Evolutionary conservation across 2,329 filamentous ascomycete species (phyloP).

Genomic region (Colletotrichum simmondsii): DNA sequence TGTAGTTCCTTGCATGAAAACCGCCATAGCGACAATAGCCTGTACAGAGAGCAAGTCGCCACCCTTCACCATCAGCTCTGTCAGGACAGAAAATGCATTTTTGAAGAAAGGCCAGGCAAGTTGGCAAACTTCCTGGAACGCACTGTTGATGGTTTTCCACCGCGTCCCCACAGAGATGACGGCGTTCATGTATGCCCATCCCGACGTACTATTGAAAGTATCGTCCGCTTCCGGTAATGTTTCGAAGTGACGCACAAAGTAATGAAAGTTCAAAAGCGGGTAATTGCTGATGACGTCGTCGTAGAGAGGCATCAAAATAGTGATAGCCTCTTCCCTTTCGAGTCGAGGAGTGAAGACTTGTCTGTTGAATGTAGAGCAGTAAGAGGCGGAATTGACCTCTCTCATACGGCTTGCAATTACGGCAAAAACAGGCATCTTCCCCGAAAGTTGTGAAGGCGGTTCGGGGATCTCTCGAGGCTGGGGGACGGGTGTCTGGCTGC

Average conservation of each 20-base stretch:
- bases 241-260: conserved; percentile 21
- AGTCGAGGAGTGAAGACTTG: conserved; percentile 27
- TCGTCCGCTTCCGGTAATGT: conserved; percentile 3
- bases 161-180: conserved; percentile 19
- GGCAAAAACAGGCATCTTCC: conserved; percentile 24
- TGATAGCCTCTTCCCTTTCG: conserved; percentile 21
- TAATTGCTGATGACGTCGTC: conserved; percentile 19
- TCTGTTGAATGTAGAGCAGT: conserved; percentile 31
- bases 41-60: conserved; percentile 24
- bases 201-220: conserved; percentile 24
- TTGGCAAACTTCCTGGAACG: conserved; percentile 22
- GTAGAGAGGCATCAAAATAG: conserved; percentile 22
- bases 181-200: conserved; percentile 31
- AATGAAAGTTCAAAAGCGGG: conserved; percentile 27
- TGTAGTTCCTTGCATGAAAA: conserved; percentile 31
- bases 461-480: not conserved
- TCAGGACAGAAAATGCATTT: conserved; percentile 24
- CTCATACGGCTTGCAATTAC: conserved; percentile 17
- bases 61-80: conserved; percentile 23
- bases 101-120: conserved; percentile 33
- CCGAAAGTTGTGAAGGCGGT: not conserved
- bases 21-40: conserved; percentile 26
- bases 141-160: conserved; percentile 26
- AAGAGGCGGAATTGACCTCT: conserved; percentile 19
- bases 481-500: not conserved